Percentiles rank a stretch among this genome's conserved stretches.
These are phyloP conservation scores for Piedraia hortae DNA, from an alignment of 2,329 filamentous ascomycete genomes.

Conservation along the genomic window DNA sequence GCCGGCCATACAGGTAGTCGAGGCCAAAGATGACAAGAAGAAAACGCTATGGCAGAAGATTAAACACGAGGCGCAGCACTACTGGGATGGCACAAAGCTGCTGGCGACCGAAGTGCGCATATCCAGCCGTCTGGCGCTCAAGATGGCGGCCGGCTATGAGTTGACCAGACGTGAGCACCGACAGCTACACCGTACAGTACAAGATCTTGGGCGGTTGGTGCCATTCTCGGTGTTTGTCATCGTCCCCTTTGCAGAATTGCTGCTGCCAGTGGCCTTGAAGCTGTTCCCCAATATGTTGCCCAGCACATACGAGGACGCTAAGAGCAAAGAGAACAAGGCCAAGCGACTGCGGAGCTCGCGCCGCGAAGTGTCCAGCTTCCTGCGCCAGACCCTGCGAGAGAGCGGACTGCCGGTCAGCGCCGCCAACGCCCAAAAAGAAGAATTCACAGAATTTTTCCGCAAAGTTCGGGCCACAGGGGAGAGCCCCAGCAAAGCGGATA, in stretches of 20 bases:
- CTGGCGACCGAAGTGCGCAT: conserved; percentile 79
- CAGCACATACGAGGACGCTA: conserved; percentile 85
- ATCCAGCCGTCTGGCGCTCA: conserved; percentile 67
- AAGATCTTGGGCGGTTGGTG: conserved; percentile 73
- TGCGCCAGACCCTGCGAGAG: conserved; percentile 69
- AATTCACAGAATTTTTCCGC: conserved; percentile 90
- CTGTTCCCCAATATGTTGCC: conserved; percentile 93
- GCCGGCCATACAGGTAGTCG: conserved; percentile 28
- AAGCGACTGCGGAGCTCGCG: conserved; percentile 54
- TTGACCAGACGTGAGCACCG: conserved; percentile 78
- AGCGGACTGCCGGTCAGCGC: conserved; percentile 72
- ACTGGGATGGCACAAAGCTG: conserved; percentile 96
- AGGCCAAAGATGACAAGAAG: conserved; percentile 52
- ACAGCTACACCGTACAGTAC: conserved; percentile 75
- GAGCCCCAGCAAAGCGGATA: conserved; percentile 60
- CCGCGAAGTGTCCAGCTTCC: conserved; percentile 78
- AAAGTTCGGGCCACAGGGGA: conserved; percentile 83
- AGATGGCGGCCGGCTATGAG: conserved; percentile 96
- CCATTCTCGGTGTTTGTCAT: conserved; percentile 95
- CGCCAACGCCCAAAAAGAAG: conserved; percentile 65
- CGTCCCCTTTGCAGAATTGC: conserved; percentile 79
- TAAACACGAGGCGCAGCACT: conserved; percentile 79
- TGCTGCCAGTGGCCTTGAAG: conserved; percentile 73
- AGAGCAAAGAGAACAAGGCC: conserved; percentile 72
- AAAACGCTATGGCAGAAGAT: conserved; percentile 74